These are phyloP conservation scores for Kandelia obovata DNA, from an alignment of 345 rosid genomes.

Conservation along the genomic window DNA sequence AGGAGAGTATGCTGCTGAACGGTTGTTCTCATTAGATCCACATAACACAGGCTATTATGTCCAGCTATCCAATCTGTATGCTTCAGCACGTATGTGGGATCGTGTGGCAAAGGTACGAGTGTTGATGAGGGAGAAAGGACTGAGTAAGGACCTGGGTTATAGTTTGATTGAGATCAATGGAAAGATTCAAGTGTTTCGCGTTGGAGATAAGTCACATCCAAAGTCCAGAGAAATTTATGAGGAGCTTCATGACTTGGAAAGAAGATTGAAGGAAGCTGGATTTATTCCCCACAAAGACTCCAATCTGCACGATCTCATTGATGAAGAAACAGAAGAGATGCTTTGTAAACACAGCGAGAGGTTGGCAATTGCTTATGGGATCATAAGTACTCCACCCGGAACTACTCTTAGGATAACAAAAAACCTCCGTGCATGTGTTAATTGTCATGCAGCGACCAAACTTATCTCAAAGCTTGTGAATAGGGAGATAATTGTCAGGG, in stretches of 20 bases:
- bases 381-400: constrained; percentile 55
- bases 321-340: constrained; percentile 58
- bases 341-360: constrained; percentile 71
- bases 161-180: constrained; percentile 59
- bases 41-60: constrained; percentile 60
- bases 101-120: constrained; percentile 45
- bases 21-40: constrained; percentile 56
- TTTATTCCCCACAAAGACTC: constrained; percentile 46
- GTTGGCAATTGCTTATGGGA: constrained; percentile 64
- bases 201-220: constrained; percentile 62
- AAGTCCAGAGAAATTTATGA: constrained; percentile 41
- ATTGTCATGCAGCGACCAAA: constrained; percentile 64
- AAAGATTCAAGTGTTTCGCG: constrained; percentile 49
- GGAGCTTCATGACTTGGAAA: constrained; percentile 47
- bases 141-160: constrained; percentile 54
- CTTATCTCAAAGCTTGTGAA: constrained; percentile 50
- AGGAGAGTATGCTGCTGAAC: constrained; percentile 66
- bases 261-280: constrained; percentile 51
- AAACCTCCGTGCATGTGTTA: constrained; percentile 61
- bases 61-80: constrained; percentile 75
- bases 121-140: constrained; percentile 57
- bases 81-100: constrained; percentile 58
- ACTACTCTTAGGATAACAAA: constrained; percentile 51
- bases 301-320: constrained; percentile 52
- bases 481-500: constrained; percentile 60